Percentiles rank a stretch among this genome's conserved stretches.
Conservation (phyloP, 768 basidiomycete species). For the Lactarius deliciosus region DNA sequence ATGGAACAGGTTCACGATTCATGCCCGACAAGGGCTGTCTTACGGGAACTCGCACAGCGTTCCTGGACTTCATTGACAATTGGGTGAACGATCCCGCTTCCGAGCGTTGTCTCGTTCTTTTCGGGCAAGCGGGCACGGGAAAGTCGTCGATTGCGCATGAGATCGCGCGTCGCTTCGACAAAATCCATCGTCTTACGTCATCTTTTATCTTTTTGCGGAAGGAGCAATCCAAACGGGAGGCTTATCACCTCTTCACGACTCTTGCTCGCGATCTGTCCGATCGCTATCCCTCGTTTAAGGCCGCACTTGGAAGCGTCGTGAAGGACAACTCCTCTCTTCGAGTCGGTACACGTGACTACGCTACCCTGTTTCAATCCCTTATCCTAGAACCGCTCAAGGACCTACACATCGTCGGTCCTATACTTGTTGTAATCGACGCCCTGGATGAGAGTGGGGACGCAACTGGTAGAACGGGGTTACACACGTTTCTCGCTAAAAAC, state of each 20-base stretch:
- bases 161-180: neutral
- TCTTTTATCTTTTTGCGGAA: neutral
- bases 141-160: neutral
- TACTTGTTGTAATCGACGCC: constrained; percentile 1
- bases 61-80: neutral
- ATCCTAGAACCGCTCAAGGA: neutral
- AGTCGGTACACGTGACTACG: neutral
- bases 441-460: neutral
- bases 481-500: neutral
- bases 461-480: neutral
- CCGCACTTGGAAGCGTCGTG: neutral
- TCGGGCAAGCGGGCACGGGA: neutral
- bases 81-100: neutral
- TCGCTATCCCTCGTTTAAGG: neutral
- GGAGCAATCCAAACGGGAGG: neutral
- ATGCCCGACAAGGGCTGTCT: neutral
- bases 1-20: neutral
- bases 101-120: neutral
- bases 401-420: neutral
- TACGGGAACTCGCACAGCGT: neutral
- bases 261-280: neutral
- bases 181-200: neutral
- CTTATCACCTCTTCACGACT: constrained; percentile 4
- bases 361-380: neutral
- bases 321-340: neutral